Evolutionary conservation across 148 eudicot species (phyloP).

Genomic region (Limonium bicolor): DNA sequence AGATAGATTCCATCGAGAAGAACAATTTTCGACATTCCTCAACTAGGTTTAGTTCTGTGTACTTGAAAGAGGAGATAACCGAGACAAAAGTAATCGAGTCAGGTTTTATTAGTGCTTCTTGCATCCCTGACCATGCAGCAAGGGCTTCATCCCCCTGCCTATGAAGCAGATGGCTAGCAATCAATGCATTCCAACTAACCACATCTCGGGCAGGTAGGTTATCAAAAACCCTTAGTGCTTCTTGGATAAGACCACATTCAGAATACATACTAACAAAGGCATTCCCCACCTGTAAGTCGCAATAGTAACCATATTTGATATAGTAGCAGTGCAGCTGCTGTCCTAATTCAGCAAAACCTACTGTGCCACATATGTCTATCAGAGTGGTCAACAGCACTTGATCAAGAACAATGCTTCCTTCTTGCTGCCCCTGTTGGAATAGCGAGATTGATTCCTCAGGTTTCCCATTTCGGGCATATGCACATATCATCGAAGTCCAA

Average conservation of each 20-base stretch:
- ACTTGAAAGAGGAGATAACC: conserved; percentile 48
- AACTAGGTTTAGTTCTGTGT: conserved; percentile 41
- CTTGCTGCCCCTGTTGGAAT: conserved; percentile 23
- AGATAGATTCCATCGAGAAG: conserved; percentile 36
- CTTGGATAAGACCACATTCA: conserved; percentile 57
- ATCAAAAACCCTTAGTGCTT: conserved; percentile 35
- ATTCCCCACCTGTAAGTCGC: conserved; percentile 46
- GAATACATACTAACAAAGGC: conserved; percentile 59
- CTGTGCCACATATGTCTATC: conserved; percentile 57
- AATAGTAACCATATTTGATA: conserved; percentile 34
- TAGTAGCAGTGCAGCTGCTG: conserved; percentile 50
- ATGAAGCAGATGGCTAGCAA: conserved; percentile 58
- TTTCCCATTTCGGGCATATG: conserved; percentile 59
- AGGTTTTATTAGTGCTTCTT: conserved; percentile 21
- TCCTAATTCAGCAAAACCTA: conserved; percentile 48
- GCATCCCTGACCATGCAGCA: conserved; percentile 48
- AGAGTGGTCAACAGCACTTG: conserved; percentile 37
- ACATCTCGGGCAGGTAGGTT: conserved; percentile 34
- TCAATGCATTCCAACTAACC: conserved; percentile 73
- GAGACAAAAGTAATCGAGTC: conserved; percentile 39
- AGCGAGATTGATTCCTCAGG: conserved; percentile 53
- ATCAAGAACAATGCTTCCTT: conserved; percentile 28
- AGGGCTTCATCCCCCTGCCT: conserved; percentile 66
- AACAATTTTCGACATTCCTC: conserved; percentile 47
- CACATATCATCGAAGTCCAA: conserved; percentile 70